Percentiles rank a stretch among this genome's conserved stretches.
Conservation (phyloP, 495 filamentous ascomycete species). For the Daldinia decipiens region DNA sequence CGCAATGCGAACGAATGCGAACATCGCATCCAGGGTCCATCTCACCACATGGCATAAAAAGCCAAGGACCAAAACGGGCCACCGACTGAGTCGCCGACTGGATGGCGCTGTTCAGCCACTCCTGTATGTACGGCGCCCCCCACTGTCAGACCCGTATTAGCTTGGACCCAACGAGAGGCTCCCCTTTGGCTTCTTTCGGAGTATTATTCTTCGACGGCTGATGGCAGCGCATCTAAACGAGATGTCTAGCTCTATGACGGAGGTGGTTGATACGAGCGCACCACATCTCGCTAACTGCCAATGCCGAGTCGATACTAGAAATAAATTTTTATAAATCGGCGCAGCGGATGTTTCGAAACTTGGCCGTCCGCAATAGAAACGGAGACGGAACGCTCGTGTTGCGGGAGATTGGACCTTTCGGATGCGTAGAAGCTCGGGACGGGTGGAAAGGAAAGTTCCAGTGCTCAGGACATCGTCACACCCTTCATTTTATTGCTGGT, state of each 20-base stretch:
- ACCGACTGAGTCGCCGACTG: conserved; percentile 21
- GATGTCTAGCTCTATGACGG: conserved; percentile 28
- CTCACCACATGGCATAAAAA: conserved; percentile 27
- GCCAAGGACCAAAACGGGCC: conserved; percentile 26
- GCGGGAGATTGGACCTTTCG: conserved; percentile 18
- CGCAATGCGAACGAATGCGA: conserved; percentile 3
- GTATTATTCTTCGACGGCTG: conserved; percentile 40
- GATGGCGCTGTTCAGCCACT: conserved; percentile 22
- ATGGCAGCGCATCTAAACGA: conserved; percentile 37
- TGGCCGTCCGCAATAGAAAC: conserved; percentile 14
- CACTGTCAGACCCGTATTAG: conserved; percentile 36
- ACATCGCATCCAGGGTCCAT: conserved; percentile 11
- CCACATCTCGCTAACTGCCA: conserved; percentile 15
- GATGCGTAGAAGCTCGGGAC: conserved; percentile 14
- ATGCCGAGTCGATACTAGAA: conserved; percentile 23
- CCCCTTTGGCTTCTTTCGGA: conserved; percentile 23
- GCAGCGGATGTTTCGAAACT: neutral
- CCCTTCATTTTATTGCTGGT: conserved; percentile 25
- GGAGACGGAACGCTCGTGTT: conserved; percentile 18
- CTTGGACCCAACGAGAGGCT: conserved; percentile 37
- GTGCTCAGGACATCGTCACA: conserved; percentile 24
- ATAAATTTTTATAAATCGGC: conserved; percentile 1
- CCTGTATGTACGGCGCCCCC: conserved; percentile 11
- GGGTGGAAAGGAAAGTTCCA: conserved; percentile 7
- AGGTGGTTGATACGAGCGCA: conserved; percentile 39